These are phyloP conservation scores for Whalleya microplaca DNA, from an alignment of 2,329 filamentous ascomycete genomes.

Conservation along the genomic window DNA sequence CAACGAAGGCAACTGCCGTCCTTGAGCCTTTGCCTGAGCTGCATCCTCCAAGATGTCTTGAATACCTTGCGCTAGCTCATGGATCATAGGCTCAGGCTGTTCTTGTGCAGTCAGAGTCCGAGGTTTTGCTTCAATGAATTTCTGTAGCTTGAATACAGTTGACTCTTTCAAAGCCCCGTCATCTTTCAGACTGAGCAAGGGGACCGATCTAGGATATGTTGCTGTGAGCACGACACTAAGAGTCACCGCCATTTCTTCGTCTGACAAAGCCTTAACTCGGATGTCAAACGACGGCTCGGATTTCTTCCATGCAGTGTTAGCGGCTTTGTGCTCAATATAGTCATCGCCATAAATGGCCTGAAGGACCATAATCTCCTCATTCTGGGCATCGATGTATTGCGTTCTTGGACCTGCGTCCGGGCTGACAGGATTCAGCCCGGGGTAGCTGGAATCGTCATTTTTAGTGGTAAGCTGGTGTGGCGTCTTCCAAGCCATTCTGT, in stretches of 20 bases:
- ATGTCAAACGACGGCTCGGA: conserved; percentile 84
- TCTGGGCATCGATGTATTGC: conserved; percentile 82
- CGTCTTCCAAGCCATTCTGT: conserved; percentile 57
- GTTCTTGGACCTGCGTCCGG: conserved; percentile 50
- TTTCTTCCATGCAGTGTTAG: conserved; percentile 86
- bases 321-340: conserved; percentile 73
- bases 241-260: conserved; percentile 71
- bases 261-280: conserved; percentile 72
- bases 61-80: conserved; percentile 69
- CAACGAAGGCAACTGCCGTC: conserved; percentile 78
- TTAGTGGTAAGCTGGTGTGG: conserved; percentile 44
- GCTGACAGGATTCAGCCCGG: conserved; percentile 52
- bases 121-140: conserved; percentile 62
- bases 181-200: conserved; percentile 71
- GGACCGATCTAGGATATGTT: conserved; percentile 86
- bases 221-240: conserved; percentile 83
- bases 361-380: conserved; percentile 84
- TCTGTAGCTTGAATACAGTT: conserved; percentile 71
- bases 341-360: conserved; percentile 90
- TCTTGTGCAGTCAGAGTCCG: conserved; percentile 55
- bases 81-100: conserved; percentile 60
- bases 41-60: conserved; percentile 84
- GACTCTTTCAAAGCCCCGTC: conserved; percentile 68
- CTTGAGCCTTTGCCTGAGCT: conserved; percentile 74
- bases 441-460: conserved; percentile 53